Evolutionary conservation across 1,139 yeast genomes (phyloP), one percentile per base, ranked within the genome.

Genomic region (Saccharomycopsis hybrid): DNA sequence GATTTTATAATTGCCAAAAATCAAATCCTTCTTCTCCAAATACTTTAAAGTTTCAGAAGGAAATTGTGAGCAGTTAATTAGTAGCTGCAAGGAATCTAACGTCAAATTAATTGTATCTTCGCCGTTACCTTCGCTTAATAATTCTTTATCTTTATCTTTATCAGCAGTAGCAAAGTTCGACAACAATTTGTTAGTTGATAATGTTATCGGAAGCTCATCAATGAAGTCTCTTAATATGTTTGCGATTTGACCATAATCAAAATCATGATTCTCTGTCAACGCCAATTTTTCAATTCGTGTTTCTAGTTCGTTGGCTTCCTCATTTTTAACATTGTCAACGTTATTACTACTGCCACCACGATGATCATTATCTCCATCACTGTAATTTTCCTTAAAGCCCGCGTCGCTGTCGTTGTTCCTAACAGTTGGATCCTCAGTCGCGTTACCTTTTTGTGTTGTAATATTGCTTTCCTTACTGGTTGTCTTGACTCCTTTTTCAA

Each of bases 1-100:
- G 31, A 52, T 48, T 42, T 52, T 52, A 38, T 44, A 50, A 38
- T 52, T 52, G 37, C 32, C 45, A 33, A 37, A 50, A 13, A 52
- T 35, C 8, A 35, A 28, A 4, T 47, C 46, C 37, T 50, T 47
- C 32, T 45, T 44, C 8, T 24, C n/a, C 25, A 52, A 27, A 30
- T 52, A 52, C 29, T 52, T 52, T 4, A 52, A 43, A 27, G 49
- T 30, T 25, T 52, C 55, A 9, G 31, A 31, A 8, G 13, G 9
- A 37, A 47, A 52, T 33, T 43, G 50, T n/a, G 48, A 44, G 3
- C 50, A 37, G 7, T 13, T 28, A 9, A 44, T 41, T 5, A 48
- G 18, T 24, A 28, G 9, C 33, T 44, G 18, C 5, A 39, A 13
- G 27, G 31, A 11, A 9, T 44, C 24, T 9, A 41, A 27, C 5